A percentile compares a stretch with the other conserved stretches of the same genome.
Conservation (phyloP, 78 protist species). For the Dictyostelium citrinum region DNA sequence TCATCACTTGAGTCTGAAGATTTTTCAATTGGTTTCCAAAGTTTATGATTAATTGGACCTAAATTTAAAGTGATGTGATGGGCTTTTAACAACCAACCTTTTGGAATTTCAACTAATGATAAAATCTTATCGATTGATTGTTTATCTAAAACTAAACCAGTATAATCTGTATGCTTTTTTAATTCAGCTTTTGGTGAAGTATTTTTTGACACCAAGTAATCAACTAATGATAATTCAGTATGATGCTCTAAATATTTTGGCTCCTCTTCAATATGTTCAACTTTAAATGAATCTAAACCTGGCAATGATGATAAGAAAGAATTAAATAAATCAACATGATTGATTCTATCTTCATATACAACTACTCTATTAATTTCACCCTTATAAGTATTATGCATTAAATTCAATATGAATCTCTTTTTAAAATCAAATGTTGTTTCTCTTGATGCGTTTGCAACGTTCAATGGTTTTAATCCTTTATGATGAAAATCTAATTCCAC, state of each 20-base stretch:
- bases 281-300: background rate
- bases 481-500: constrained; percentile 21
- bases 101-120: constrained; percentile 19
- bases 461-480: constrained; percentile 39
- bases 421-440: constrained; percentile 57
- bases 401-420: background rate
- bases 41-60: background rate
- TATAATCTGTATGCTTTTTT: constrained; percentile 5
- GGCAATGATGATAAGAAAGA: background rate
- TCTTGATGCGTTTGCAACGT: background rate
- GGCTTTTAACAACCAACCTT: constrained; percentile 23
- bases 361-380: background rate
- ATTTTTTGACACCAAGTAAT: constrained; percentile 15
- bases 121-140: background rate
- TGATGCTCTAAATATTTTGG: constrained; percentile 10
- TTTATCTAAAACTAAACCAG: constrained; percentile 15
- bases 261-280: background rate
- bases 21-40: background rate
- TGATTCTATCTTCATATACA: constrained; percentile 44
- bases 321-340: constrained; percentile 25
- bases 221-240: background rate
- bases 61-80: constrained; percentile 59
- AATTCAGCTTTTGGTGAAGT: background rate
- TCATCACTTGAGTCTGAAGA: background rate
- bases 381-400: background rate